These are phyloP conservation scores for Monilinia vaccinii-corymbosi DNA, from an alignment of 2,329 filamentous ascomycete species.

Conservation along the genomic window DNA sequence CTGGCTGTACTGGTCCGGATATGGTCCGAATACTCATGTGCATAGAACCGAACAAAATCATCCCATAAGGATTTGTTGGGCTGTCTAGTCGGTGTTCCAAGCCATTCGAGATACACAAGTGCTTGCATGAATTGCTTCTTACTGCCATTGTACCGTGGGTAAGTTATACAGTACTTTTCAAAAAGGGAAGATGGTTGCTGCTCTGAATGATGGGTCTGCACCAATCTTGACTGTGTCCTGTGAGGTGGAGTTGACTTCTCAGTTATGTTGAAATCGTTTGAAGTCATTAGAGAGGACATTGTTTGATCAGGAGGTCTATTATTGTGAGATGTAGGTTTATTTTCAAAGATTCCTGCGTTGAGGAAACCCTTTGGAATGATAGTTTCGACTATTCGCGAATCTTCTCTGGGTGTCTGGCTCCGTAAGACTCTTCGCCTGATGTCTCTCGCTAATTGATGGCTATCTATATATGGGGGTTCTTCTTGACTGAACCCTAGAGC, in stretches of 20 bases:
- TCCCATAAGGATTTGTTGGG: slow-evolving; percentile 41
- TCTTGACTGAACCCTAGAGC: slow-evolving; percentile 8
- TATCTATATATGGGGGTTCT: background rate
- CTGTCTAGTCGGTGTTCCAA: slow-evolving; percentile 28
- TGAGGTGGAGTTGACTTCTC: background rate
- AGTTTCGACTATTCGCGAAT: background rate
- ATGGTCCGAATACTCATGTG: slow-evolving; percentile 30
- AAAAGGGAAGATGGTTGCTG: slow-evolving; percentile 19
- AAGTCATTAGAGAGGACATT: background rate
- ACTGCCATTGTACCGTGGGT: slow-evolving; percentile 36
- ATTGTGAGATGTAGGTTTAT: background rate
- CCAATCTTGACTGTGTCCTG: background rate
- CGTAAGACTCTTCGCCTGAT: background rate
- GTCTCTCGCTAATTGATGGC: slow-evolving; percentile 3
- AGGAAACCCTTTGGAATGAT: background rate
- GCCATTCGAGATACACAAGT: slow-evolving; percentile 35
- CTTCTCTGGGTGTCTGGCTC: background rate
- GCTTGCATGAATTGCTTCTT: slow-evolving; percentile 37
- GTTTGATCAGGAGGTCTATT: background rate
- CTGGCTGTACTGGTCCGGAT: background rate
- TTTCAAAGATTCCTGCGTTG: background rate
- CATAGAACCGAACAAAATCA: slow-evolving; percentile 41
- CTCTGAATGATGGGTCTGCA: background rate
- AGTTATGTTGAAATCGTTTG: background rate
- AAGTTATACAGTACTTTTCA: slow-evolving; percentile 33